Conservation (phyloP, 352 stramenopile genomes). For the Phytophthora tubulina region DNA sequence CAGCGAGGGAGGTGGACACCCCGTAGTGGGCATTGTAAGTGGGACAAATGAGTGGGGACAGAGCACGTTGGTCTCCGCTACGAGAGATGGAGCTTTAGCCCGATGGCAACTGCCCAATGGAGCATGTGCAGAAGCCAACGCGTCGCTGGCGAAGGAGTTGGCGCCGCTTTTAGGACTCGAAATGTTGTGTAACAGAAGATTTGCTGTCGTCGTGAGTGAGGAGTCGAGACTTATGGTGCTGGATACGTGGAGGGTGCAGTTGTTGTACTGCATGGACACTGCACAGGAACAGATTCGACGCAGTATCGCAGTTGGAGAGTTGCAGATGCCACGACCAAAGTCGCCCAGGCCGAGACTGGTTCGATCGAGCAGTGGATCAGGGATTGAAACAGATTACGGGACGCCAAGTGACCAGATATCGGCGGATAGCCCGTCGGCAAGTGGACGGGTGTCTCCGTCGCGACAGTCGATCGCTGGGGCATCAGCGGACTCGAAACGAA, state of each 20-base stretch:
- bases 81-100: constrained; percentile 60
- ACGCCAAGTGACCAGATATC: not conserved
- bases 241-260: constrained; percentile 77
- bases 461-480: constrained; percentile 18
- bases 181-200: constrained; percentile 79
- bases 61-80: constrained; percentile 72
- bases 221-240: constrained; percentile 82
- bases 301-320: constrained; percentile 69
- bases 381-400: constrained; percentile 20
- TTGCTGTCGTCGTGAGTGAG: constrained; percentile 75
- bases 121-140: constrained; percentile 63
- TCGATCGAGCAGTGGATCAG: constrained; percentile 33
- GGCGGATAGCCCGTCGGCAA: not conserved
- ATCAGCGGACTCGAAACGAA: constrained; percentile 24
- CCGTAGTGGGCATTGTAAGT: constrained; percentile 70
- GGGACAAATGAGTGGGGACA: constrained; percentile 85
- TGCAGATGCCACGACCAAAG: constrained; percentile 48
- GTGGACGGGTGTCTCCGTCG: constrained; percentile 19
- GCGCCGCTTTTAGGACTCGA: constrained; percentile 73
- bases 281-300: constrained; percentile 82
- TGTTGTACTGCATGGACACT: constrained; percentile 82
- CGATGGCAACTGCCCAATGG: constrained; percentile 79
- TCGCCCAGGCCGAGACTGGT: constrained; percentile 24
- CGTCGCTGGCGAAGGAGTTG: constrained; percentile 62
- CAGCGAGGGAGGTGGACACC: constrained; percentile 24